Evolutionary conservation across 768 basidiomycete genomes (phyloP), one percentile per base, ranked within the genome.

Genomic region (Dictyophora rubrovolvata): DNA sequence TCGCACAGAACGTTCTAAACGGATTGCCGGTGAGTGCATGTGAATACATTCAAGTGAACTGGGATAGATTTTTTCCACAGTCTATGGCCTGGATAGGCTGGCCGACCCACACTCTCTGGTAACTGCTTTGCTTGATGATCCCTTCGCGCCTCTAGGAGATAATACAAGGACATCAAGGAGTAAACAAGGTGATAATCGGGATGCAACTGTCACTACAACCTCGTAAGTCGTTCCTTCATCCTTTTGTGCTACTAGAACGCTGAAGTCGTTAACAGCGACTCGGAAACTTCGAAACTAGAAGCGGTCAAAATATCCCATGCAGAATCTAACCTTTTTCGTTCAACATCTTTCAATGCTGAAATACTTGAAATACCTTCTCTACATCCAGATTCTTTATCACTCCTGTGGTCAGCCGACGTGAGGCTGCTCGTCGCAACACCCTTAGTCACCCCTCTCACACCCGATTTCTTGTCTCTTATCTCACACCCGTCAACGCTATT

Each of bases 61-160:
- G 5, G n/a, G 20, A 21, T 56, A 54, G 37, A 22, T 54, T 49
- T 10, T 16, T 17, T n/a, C 48, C 53, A 6, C 60, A 88, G 87
- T 89, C 12, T 80, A 76, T 65, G 79, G 81, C 12, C 64, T 78
- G 54, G 81, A 84, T 67, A 69, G 79, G 64, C 77, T 73, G 68
- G 76, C 84, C 18, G 75, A 74, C 37, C 74, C 81, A 7, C 71
- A 72, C 37, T 81, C 85, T 33, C 70, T 91, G 4, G 79, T 90
- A 18, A 82, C 82, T 5, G 86, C 87, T 7, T 74, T 91, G 36
- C 72, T 91, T 16, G 79, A 84, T 48, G 83, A 89, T 56, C 87
- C 87, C 14, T 78, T 91, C 63, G 73, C 75, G 1, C 79, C 81
- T n/a, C 78, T 81, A 62, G 60, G 72, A 22, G 65, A 68, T 4